Conservation (phyloP, 805 yeast species). For the Yamadazyma philogaea region DNA sequence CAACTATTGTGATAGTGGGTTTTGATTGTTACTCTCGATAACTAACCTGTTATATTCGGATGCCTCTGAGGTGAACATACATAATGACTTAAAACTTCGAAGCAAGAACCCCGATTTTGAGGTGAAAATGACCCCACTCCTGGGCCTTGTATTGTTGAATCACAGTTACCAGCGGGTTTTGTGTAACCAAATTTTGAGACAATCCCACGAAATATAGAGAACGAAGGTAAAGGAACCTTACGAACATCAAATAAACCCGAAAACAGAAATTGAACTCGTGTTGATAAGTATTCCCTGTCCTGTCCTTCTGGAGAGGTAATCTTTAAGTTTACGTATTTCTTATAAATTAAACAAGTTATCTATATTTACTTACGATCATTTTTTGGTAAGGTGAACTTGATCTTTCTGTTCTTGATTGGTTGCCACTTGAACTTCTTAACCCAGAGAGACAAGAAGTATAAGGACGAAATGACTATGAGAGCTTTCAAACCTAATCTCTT, state of each 20-base stretch:
- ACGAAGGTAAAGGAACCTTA: too few species aligned
- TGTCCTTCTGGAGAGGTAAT: too few species aligned
- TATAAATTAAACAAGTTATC: constrained; percentile 10
- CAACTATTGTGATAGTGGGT: too few species aligned
- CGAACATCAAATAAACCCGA: too few species aligned
- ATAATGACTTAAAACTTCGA: too few species aligned
- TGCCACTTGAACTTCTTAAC: constrained; percentile 99
- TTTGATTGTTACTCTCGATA: too few species aligned
- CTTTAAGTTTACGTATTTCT: background rate
- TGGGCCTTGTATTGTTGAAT: background rate
- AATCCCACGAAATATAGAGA: background rate
- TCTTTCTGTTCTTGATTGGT: constrained; percentile 91
- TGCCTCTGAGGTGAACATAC: too few species aligned
- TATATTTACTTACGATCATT: constrained; percentile 26
- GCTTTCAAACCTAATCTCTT: constrained; percentile 96
- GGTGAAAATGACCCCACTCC: background rate
- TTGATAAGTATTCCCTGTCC: too few species aligned
- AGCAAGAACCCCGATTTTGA: background rate
- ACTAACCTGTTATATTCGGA: too few species aligned
- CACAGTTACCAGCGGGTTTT: background rate
- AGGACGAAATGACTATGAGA: constrained; percentile 68
- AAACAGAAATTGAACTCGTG: too few species aligned
- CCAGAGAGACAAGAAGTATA: constrained; percentile 82
- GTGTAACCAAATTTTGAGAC: background rate
- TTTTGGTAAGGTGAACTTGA: constrained; percentile 89